phyloP scores from a whole-genome alignment of 148 eudicot genomes.

The Camellia japonica region DNA sequence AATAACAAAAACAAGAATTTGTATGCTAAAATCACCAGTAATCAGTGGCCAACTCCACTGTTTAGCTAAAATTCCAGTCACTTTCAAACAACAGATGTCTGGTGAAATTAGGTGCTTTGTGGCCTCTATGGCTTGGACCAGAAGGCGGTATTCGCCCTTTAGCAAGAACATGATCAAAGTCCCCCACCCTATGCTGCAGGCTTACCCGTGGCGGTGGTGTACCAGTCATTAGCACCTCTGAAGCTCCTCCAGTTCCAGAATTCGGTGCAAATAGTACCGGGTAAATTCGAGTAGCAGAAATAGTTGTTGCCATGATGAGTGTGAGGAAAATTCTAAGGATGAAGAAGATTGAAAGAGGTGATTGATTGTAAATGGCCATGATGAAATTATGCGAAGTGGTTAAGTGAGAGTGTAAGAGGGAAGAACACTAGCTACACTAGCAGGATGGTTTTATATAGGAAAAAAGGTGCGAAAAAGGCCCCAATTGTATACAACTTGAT shows the following conservation, averaged over 20 bases:
- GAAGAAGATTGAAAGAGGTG: background rate
- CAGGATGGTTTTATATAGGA: background rate
- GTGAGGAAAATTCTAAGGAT: background rate
- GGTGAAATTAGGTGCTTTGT: background rate
- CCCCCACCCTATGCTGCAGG: background rate
- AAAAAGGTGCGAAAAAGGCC: background rate
- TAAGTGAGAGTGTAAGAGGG: background rate
- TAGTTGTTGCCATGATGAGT: background rate
- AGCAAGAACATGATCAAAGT: background rate
- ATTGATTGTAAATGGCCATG: slow-evolving; percentile 11
- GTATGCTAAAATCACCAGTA: background rate
- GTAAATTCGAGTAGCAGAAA: slow-evolving; percentile 1
- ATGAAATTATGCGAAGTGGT: background rate
- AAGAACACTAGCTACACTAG: background rate
- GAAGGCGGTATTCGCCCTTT: slow-evolving; percentile 1
- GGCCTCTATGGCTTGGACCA: slow-evolving; percentile 15
- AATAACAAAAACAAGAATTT: no score
- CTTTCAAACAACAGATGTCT: background rate
- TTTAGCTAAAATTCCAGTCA: background rate
- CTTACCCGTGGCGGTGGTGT: background rate
- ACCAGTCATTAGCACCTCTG: background rate
- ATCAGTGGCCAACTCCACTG: background rate
- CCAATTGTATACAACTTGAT: background rate
- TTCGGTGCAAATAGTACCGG: background rate
- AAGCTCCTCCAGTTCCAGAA: background rate